Evolutionary conservation across 176 grass and related monocot genomes (phyloP).

Genomic region (Alloteropsis semialata): DNA sequence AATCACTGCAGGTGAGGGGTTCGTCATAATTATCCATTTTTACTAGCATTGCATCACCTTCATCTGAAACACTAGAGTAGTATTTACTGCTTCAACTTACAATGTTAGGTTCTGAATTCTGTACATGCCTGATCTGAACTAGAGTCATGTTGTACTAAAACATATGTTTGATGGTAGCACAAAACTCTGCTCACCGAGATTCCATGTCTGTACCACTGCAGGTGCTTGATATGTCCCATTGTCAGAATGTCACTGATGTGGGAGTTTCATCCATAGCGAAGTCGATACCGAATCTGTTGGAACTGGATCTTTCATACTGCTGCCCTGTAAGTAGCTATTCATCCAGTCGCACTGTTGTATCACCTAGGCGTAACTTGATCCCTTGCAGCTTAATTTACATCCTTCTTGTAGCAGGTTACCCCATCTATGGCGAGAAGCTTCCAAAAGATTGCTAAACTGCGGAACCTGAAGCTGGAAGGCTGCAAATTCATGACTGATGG

Average conservation of each 20-base stretch:
- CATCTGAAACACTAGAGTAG: background rate
- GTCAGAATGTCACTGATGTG: slow-evolving; percentile 49
- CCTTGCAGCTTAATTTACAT: slow-evolving; percentile 2
- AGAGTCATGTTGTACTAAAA: background rate
- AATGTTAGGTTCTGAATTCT: background rate
- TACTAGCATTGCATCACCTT: background rate
- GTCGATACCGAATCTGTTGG: slow-evolving; percentile 42
- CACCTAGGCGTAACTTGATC: background rate
- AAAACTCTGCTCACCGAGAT: background rate
- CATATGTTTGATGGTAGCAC: background rate
- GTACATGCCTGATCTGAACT: background rate
- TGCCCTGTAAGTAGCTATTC: slow-evolving; percentile 52
- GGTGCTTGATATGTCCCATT: slow-evolving; percentile 81
- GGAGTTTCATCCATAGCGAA: slow-evolving; percentile 51
- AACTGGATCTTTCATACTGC: slow-evolving; percentile 66
- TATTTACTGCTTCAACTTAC: background rate
- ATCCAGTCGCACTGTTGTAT: background rate
- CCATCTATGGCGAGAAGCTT: slow-evolving; percentile 43
- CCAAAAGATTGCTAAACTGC: slow-evolving; percentile 43
- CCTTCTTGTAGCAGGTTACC: slow-evolving; percentile 50
- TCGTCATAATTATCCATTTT: background rate
- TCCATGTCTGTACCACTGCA: slow-evolving; percentile 28
- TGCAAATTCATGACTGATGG: slow-evolving; percentile 56
- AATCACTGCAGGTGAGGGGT: slow-evolving; percentile 76
- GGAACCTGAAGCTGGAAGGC: slow-evolving; percentile 69